A percentile compares a stretch with the other conserved stretches of the same genome.
Conservation (phyloP, 2,329 filamentous ascomycete species). For the Apiospora malaysiana region DNA sequence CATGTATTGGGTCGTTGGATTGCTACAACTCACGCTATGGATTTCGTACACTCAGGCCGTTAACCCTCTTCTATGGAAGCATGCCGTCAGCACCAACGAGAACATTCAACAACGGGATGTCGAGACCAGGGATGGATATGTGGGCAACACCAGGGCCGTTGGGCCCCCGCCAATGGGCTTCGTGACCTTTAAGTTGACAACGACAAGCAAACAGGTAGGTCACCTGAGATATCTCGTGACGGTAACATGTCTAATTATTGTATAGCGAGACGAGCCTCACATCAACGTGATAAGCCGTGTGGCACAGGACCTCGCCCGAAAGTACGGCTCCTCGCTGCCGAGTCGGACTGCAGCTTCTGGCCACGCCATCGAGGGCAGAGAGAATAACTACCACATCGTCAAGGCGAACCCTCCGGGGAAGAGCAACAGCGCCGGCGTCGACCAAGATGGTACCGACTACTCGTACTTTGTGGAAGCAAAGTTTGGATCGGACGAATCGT, state of each 20-base stretch:
- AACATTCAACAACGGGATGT: conserved; percentile 25
- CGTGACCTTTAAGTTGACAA: conserved; percentile 50
- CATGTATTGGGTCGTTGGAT: conserved; percentile 38
- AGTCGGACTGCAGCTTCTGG: conserved; percentile 28
- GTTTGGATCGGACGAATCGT: conserved; percentile 60
- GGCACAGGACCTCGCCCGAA: conserved; percentile 46
- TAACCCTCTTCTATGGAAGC: conserved; percentile 38
- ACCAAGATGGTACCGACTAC: conserved; percentile 70
- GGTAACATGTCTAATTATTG: conserved; percentile 27
- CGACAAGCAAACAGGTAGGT: conserved; percentile 36
- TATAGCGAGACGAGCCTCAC: conserved; percentile 42
- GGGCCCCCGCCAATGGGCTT: conserved; percentile 30
- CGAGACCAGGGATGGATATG: conserved; percentile 20
- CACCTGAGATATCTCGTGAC: conserved; percentile 1
- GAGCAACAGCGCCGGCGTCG: conserved; percentile 58
- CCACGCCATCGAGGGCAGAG: conserved; percentile 42
- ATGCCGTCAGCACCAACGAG: conserved; percentile 12
- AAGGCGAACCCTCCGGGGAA: conserved; percentile 51
- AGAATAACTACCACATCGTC: conserved; percentile 55
- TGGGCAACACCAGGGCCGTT: conserved; percentile 19
- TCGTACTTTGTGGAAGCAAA: conserved; percentile 67
- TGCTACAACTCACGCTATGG: conserved; percentile 56
- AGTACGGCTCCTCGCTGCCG: conserved; percentile 42
- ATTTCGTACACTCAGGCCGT: conserved; percentile 56
- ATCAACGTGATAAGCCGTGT: conserved; percentile 45